Conservation (phyloP, 257 asterid genomes). For the Scutellaria barbata region DNA sequence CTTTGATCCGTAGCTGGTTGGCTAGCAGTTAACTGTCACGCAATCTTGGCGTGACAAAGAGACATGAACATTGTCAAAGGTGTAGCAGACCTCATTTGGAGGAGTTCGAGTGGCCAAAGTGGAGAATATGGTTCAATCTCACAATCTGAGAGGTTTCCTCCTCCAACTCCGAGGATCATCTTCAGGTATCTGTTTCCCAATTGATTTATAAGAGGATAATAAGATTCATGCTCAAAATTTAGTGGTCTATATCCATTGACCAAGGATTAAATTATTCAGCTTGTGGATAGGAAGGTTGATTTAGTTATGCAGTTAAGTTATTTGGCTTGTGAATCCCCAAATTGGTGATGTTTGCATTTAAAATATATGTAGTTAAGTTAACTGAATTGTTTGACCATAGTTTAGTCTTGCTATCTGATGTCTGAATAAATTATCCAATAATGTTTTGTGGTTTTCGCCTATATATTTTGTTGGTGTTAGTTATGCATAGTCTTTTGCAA, state of each 20-base stretch:
- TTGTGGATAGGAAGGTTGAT: conserved; percentile 15
- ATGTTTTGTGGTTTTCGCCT: not conserved
- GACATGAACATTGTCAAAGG: conserved; percentile 94
- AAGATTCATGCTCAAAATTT: conserved; percentile 25
- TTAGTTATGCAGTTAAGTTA: conserved; percentile 17
- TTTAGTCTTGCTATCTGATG: not conserved
- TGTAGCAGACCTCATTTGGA: conserved; percentile 90
- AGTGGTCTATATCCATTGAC: conserved; percentile 13
- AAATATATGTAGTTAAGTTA: conserved; percentile 3
- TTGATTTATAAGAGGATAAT: not conserved
- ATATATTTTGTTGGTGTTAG: conserved; percentile 9
- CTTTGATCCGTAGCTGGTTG: conserved; percentile 38
- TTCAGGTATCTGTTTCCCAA: conserved; percentile 63
- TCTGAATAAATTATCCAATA: conserved; percentile 27
- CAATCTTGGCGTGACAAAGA: conserved; percentile 42
- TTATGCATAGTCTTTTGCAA: conserved; percentile 3
- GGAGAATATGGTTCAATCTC: conserved; percentile 57
- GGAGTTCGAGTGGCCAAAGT: conserved; percentile 72
- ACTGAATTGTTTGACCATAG: conserved; percentile 4
- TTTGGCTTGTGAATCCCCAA: no score
- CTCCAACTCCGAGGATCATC: conserved; percentile 61
- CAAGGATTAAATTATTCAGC: conserved; percentile 4
- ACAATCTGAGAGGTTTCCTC: conserved; percentile 63
- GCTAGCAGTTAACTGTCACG: conserved; percentile 45
- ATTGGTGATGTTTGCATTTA: no score